Percentiles rank a stretch among this genome's conserved stretches.
These are phyloP conservation scores for Candida anglica DNA, from an alignment of 805 yeast species.

Conservation along the genomic window DNA sequence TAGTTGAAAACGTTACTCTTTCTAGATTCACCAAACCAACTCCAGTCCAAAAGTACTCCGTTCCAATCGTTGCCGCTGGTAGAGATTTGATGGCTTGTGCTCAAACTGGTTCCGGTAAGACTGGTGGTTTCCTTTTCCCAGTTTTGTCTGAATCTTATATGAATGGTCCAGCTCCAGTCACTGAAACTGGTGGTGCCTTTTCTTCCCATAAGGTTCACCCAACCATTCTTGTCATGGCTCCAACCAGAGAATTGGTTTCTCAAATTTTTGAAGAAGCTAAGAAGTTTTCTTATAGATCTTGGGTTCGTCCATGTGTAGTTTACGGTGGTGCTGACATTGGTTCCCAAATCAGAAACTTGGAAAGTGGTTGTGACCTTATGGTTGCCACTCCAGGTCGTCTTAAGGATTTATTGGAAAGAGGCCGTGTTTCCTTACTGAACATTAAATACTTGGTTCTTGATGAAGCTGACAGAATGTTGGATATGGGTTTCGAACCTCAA, in stretches of 20 bases:
- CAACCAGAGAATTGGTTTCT: conserved; percentile 97
- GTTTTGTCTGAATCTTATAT: conserved; percentile 87
- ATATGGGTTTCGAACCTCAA: conserved; percentile 99
- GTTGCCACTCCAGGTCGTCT: conserved; percentile 99
- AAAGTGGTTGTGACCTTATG: conserved; percentile 90
- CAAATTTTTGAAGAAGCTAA: conserved; percentile 95
- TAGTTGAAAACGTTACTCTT: conserved; percentile 79
- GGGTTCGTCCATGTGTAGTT: conserved; percentile 95
- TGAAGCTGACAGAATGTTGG: conserved; percentile 99
- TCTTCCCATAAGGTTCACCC: conserved; percentile 83
- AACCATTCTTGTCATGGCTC: conserved; percentile 93
- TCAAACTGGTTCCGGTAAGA: conserved; percentile 98
- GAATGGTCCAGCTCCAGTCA: conserved; percentile 73
- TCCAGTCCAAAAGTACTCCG: conserved; percentile 92
- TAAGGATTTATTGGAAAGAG: conserved; percentile 93
- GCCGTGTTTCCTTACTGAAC: conserved; percentile 81
- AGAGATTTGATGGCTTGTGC: conserved; percentile 97
- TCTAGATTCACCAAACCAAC: conserved; percentile 96
- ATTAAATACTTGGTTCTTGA: conserved; percentile 93
- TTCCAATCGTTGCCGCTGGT: conserved; percentile 84
- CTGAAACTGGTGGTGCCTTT: conserved; percentile 46
- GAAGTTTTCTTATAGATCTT: conserved; percentile 94
- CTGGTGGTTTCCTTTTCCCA: conserved; percentile 99
- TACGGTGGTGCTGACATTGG: conserved; percentile 98
- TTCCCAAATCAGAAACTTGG: conserved; percentile 80